Conservation (phyloP, 768 basidiomycete genomes). For the Mycena sanguinolenta region DNA sequence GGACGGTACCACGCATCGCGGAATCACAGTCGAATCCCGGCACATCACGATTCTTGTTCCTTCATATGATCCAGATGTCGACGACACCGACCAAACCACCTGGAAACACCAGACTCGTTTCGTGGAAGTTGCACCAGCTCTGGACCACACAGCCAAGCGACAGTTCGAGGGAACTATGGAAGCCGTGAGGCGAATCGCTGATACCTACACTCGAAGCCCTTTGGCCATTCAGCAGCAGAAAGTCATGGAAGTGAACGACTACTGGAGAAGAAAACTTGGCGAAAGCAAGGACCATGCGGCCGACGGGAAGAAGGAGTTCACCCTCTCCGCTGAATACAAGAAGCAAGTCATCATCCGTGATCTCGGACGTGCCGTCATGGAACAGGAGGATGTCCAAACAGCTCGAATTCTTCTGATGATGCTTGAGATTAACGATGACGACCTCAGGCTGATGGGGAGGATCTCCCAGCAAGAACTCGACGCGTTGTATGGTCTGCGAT, state of each 20-base stretch:
- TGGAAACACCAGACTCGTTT: too few species aligned
- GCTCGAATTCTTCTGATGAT: too few species aligned
- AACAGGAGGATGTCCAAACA: too few species aligned
- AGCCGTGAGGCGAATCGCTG: conserved; percentile 1
- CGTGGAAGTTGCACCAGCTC: background rate
- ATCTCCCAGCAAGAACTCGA: background rate
- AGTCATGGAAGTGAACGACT: conserved; percentile 16
- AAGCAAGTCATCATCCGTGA: too few species aligned
- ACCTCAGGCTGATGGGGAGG: conserved; percentile 29
- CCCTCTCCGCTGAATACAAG: too few species aligned
- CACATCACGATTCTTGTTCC: too few species aligned
- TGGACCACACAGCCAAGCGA: conserved; percentile 11
- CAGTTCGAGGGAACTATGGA: conserved; percentile 19
- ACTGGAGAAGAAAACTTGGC: conserved; percentile 28
- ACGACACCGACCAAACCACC: conserved; percentile 36
- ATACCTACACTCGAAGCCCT: too few species aligned
- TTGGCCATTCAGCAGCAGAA: background rate
- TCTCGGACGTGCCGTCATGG: too few species aligned
- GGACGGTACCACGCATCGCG: conserved; percentile 44
- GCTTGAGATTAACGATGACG: conserved; percentile 19
- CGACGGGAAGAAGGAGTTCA: too few species aligned
- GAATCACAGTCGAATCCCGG: too few species aligned
- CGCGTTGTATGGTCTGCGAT: background rate
- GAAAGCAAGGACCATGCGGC: too few species aligned
- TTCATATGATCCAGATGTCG: conserved; percentile 32